A percentile compares a stretch with the other conserved stretches of the same genome.
Conservation (phyloP, 306 rosid genomes). For the Castanea crenata region DNA sequence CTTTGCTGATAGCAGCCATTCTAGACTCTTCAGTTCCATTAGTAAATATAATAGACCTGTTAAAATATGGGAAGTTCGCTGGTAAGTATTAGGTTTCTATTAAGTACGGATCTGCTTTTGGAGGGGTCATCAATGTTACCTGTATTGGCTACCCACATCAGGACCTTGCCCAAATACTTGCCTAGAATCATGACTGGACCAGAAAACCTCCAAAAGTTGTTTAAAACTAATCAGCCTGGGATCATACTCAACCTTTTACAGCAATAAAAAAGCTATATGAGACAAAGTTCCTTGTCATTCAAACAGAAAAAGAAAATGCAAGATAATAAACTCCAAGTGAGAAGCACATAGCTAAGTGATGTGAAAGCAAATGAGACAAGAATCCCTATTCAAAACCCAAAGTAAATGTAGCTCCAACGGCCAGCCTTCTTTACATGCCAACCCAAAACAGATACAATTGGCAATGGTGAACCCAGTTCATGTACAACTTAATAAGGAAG, state of each 20-base stretch:
- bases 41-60: slow-evolving; percentile 80
- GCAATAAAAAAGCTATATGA: not conserved
- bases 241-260: slow-evolving; percentile 80
- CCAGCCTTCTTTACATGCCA: not conserved
- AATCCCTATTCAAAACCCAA: not conserved
- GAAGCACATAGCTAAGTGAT: not conserved
- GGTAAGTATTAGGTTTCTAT: not conserved
- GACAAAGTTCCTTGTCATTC: not conserved
- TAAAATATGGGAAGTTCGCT: slow-evolving; percentile 12
- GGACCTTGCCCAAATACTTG: slow-evolving; percentile 99
- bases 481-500: not conserved
- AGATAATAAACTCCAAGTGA: not conserved
- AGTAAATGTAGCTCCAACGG: not conserved
- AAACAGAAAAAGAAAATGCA: not conserved
- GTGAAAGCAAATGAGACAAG: not conserved
- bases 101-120: slow-evolving; percentile 1
- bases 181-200: slow-evolving; percentile 90
- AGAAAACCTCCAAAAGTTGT: slow-evolving; percentile 76
- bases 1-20: slow-evolving; percentile 77
- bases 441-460: not conserved
- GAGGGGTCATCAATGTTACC: slow-evolving; percentile 41
- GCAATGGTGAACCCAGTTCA: not conserved
- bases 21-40: slow-evolving; percentile 82
- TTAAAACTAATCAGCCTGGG: slow-evolving; percentile 55
- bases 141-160: slow-evolving; percentile 92